phyloP scores from a whole-genome alignment of 73 alveolate species.

The Tetrahymena elliotti region DNA sequence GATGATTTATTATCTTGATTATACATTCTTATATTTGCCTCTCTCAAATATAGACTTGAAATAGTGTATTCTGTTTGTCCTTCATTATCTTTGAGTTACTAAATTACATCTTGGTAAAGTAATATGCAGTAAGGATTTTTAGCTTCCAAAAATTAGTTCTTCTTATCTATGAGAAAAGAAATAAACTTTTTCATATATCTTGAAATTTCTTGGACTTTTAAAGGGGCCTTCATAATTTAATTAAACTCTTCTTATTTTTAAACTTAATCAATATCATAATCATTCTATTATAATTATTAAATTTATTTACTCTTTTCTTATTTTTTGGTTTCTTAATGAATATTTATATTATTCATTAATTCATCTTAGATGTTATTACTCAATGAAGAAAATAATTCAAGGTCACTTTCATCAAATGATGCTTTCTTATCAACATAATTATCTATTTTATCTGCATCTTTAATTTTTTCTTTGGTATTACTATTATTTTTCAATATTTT shows the following conservation, averaged over 20 bases:
- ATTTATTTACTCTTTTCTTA: too few relatives aligned
- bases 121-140: background rate
- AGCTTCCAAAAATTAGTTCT: background rate
- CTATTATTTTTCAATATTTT: background rate
- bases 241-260: background rate
- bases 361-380: too few relatives aligned
- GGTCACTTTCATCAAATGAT: background rate
- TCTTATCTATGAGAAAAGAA: too few relatives aligned
- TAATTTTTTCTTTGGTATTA: too few relatives aligned
- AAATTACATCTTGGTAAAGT: background rate
- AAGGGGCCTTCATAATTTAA: background rate
- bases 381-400: background rate
- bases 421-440: background rate
- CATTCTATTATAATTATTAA: too few relatives aligned
- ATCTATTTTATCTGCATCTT: background rate
- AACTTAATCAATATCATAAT: background rate
- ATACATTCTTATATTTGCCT: background rate
- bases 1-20: background rate
- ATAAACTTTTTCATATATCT: too few relatives aligned
- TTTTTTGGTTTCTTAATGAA: too few relatives aligned
- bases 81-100: background rate
- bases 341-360: too few relatives aligned
- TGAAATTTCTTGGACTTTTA: background rate
- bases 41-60: background rate
- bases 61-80: background rate